Evolutionary conservation across 176 grass and related monocot species (phyloP).

Genomic region (Musa beccarii): DNA sequence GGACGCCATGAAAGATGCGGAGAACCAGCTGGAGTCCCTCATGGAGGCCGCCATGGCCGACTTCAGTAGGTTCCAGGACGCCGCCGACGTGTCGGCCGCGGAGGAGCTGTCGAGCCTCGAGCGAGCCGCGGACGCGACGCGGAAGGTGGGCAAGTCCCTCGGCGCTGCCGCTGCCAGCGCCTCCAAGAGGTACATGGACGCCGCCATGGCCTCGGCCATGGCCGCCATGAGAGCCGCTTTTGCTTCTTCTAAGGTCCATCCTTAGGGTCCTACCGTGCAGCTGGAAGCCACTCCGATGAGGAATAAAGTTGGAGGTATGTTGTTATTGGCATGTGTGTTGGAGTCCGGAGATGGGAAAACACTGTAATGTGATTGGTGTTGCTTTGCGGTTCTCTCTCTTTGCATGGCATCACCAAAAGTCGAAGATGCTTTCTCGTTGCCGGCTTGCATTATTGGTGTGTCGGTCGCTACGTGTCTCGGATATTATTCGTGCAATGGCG

Average conservation of each 20-base stretch:
- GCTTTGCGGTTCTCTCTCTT: too few relatives aligned
- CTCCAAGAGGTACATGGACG: slow-evolving; percentile 13
- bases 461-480: too few relatives aligned
- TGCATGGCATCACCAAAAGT: too few relatives aligned
- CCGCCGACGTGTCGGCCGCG: slow-evolving; percentile 10
- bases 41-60: slow-evolving; percentile 23
- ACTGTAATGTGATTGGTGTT: too few relatives aligned
- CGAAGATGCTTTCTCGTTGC: too few relatives aligned
- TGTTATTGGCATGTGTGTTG: not conserved
- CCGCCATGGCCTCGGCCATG: slow-evolving; percentile 21
- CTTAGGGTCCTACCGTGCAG: not conserved
- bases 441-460: too few relatives aligned
- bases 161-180: not conserved
- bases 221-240: slow-evolving; percentile 29
- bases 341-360: too few relatives aligned
- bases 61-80: slow-evolving; percentile 15
- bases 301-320: not conserved
- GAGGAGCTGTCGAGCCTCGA: not conserved
- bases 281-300: not conserved
- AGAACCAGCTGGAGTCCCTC: slow-evolving; percentile 25
- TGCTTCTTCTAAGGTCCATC: slow-evolving; percentile 12
- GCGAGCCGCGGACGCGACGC: not conserved
- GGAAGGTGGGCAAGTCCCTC: slow-evolving; percentile 5
- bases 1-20: slow-evolving; percentile 5
- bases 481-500: too few relatives aligned